phyloP scores from a whole-genome alignment of 306 rosid genomes.

The Vicia villosa region DNA sequence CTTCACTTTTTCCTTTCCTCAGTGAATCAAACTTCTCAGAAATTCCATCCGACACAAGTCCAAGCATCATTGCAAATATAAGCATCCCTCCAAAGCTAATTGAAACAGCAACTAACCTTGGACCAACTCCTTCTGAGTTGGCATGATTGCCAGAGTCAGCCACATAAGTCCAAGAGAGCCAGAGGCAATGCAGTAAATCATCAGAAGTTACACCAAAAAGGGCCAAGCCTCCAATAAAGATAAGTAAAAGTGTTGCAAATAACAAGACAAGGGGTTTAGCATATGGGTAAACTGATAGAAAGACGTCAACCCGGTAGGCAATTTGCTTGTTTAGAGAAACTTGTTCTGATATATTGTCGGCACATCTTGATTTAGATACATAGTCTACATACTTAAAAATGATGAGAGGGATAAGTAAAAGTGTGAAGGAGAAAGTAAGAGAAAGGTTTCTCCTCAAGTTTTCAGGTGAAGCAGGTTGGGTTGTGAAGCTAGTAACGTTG shows the following conservation, averaged over 20 bases:
- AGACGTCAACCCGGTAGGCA: conserved; percentile 70
- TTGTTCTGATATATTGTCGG: conserved; percentile 59
- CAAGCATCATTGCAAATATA: conserved; percentile 97
- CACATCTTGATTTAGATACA: conserved; percentile 51
- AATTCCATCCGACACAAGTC: conserved; percentile 89
- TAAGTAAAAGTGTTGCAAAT: conserved; percentile 76
- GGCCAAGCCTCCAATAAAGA: conserved; percentile 79
- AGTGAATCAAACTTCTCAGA: conserved; percentile 88
- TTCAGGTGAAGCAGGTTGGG: conserved; percentile 19
- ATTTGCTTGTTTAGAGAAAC: conserved; percentile 74
- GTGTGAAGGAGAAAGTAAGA: conserved; percentile 52
- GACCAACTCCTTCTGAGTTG: conserved; percentile 64
- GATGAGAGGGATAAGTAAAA: conserved; percentile 55
- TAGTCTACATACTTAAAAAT: conserved; percentile 61
- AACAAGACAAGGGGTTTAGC: conserved; percentile 84
- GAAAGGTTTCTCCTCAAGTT: conserved; percentile 61
- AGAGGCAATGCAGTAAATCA: conserved; percentile 68
- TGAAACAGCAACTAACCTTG: conserved; percentile 85
- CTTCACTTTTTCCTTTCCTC: conserved; percentile 94
- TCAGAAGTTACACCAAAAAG: conserved; percentile 81
- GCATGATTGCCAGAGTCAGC: conserved; percentile 94
- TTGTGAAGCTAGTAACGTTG: conserved; percentile 34
- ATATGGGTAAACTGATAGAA: conserved; percentile 84
- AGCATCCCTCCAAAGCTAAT: conserved; percentile 96
- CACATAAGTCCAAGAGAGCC: conserved; percentile 89